Evolutionary conservation across 169 alveolate genomes (phyloP).

Genomic region (Plasmodium yoelii): DNA sequence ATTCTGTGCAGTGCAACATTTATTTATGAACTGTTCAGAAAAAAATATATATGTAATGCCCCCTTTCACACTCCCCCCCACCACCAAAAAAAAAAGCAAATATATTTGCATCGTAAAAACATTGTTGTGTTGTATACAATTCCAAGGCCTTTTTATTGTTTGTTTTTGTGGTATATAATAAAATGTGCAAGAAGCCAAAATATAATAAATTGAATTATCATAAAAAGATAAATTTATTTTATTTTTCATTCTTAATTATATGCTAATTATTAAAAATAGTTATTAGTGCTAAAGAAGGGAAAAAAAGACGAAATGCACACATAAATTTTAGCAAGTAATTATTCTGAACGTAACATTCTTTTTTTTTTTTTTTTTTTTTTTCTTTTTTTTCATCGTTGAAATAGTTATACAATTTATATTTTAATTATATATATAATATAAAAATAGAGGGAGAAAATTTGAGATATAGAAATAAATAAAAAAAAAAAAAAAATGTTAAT

Average conservation of each 20-base stretch:
- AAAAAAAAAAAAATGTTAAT: slow-evolving; percentile 7
- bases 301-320: slow-evolving; percentile 36
- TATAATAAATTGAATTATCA: slow-evolving; percentile 9
- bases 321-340: slow-evolving; percentile 4
- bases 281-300: slow-evolving; percentile 1
- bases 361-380: slow-evolving; percentile 21
- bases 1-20: slow-evolving; percentile 21
- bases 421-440: slow-evolving; percentile 7
- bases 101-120: not conserved
- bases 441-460: slow-evolving; percentile 30
- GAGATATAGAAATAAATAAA: slow-evolving; percentile 8
- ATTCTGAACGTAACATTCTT: not conserved
- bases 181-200: slow-evolving; percentile 14
- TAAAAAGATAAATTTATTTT: slow-evolving; percentile 2
- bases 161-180: not conserved
- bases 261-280: slow-evolving; percentile 9
- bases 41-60: slow-evolving; percentile 9
- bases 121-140: slow-evolving; percentile 18
- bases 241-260: slow-evolving; percentile 3
- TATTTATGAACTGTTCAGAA: slow-evolving; percentile 61
- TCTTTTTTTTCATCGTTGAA: slow-evolving; percentile 20
- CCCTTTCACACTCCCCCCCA: too few relatives aligned
- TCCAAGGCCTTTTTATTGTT: not conserved
- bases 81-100: slow-evolving; percentile 7
- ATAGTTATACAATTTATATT: slow-evolving; percentile 3